Percentiles rank a stretch among this genome's conserved stretches.
phyloP scores from a whole-genome alignment of 352 stramenopile species.

The Phytopythium helicoides region DNA sequence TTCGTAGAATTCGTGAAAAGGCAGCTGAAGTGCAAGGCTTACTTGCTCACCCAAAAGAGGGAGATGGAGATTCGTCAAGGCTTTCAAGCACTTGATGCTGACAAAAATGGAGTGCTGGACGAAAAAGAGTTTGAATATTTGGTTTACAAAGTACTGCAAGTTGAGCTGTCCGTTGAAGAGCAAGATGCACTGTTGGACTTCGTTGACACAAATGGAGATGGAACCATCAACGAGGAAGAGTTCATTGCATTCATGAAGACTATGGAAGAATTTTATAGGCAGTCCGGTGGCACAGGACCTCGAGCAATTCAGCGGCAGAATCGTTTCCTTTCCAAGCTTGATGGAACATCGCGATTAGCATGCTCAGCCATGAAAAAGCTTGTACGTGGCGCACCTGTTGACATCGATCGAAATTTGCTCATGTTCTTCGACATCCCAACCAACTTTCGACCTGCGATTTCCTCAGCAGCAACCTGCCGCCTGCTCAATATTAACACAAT shows the following conservation, averaged over 20 bases:
- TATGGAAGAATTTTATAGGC: slow-evolving; percentile 50
- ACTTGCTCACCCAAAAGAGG: slow-evolving; percentile 47
- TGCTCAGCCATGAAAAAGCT: slow-evolving; percentile 81
- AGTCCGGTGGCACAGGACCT: slow-evolving; percentile 19
- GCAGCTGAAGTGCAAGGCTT: slow-evolving; percentile 55
- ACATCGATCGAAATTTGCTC: slow-evolving; percentile 66
- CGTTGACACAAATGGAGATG: slow-evolving; percentile 59
- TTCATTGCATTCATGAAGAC: slow-evolving; percentile 78
- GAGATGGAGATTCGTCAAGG: slow-evolving; percentile 77
- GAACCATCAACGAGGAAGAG: slow-evolving; percentile 60
- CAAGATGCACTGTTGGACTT: slow-evolving; percentile 70
- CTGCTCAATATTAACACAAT: slow-evolving; percentile 56
- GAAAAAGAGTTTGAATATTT: slow-evolving; percentile 77
- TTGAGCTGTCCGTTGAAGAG: slow-evolving; percentile 72
- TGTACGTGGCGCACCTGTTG: slow-evolving; percentile 54
- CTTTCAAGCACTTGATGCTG: slow-evolving; percentile 63
- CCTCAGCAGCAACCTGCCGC: slow-evolving; percentile 43
- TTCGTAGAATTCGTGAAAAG: slow-evolving; percentile 70
- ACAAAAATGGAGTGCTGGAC: slow-evolving; percentile 66
- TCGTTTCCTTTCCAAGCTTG: slow-evolving; percentile 36
- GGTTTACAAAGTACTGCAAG: slow-evolving; percentile 69
- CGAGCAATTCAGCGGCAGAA: slow-evolving; percentile 23
- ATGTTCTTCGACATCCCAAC: slow-evolving; percentile 78
- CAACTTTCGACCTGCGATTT: slow-evolving; percentile 74
- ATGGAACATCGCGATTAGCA: slow-evolving; percentile 41